These are phyloP conservation scores for Yamadazyma diddensiae DNA, from an alignment of 1,139 yeast genomes.

Conservation along the genomic window DNA sequence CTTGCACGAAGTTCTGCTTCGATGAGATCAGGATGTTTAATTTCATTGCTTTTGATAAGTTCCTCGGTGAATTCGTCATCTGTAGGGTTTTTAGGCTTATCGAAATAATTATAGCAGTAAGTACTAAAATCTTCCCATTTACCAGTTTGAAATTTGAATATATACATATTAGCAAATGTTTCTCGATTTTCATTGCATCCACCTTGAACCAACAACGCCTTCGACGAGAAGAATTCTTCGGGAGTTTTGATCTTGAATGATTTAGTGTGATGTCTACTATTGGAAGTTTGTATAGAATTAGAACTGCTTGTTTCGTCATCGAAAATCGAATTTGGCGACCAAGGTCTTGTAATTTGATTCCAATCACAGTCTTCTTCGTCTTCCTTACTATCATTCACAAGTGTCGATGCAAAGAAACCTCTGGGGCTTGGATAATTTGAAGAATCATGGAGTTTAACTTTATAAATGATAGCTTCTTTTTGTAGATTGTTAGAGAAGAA, in stretches of 20 bases:
- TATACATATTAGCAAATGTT: conserved; percentile 32
- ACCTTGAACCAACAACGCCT: conserved; percentile 40
- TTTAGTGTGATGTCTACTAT: conserved; percentile 9
- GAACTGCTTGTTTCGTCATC: conserved; percentile 16
- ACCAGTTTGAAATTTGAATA: conserved; percentile 33
- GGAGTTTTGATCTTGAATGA: conserved; percentile 12
- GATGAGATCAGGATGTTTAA: conserved; percentile 25
- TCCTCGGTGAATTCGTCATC: conserved; percentile 27
- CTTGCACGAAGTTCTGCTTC: conserved; percentile 46
- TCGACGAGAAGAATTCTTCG: conserved; percentile 23
- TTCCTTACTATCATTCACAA: conserved; percentile 23
- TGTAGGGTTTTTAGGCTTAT: conserved; percentile 22
- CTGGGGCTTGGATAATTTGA: conserved; percentile 30
- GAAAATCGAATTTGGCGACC: conserved; percentile 12
- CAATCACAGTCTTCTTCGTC: conserved; percentile 23
- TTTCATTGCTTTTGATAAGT: conserved; percentile 23
- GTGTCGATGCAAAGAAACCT: conserved; percentile 39
- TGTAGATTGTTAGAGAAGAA: conserved; percentile 12
- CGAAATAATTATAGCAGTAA: conserved; percentile 37
- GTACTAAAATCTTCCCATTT: conserved; percentile 35
- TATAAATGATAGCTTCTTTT: conserved; percentile 10
- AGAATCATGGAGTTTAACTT: conserved; percentile 17
- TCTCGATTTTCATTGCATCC: conserved; percentile 34
- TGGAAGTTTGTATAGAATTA: conserved; percentile 20
- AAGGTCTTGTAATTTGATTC: conserved; percentile 11